Evolutionary conservation across 305 asterid species (phyloP).

Genomic region (Fraxinus dipetala): DNA sequence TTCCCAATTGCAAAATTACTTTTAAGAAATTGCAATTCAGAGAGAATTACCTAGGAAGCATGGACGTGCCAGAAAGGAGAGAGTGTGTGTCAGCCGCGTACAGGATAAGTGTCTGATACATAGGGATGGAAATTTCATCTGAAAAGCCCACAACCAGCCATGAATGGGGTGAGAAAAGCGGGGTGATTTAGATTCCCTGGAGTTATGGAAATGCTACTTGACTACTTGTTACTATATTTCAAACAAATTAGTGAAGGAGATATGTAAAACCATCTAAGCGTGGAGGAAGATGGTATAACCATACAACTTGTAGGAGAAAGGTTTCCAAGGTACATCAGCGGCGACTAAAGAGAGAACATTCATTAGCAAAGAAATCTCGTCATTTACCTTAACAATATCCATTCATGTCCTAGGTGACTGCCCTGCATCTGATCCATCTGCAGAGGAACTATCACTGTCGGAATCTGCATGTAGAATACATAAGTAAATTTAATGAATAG

Average conservation of each 20-base stretch:
- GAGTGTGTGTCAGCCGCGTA: too few relatives aligned
- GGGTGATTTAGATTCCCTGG: too few relatives aligned
- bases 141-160: not conserved
- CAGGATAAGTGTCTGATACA: too few relatives aligned
- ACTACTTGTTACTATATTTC: not conserved
- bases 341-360: not conserved
- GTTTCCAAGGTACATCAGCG: not conserved
- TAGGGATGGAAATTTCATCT: too few relatives aligned
- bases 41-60: too few relatives aligned
- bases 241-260: not conserved
- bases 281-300: not conserved
- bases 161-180: too few relatives aligned
- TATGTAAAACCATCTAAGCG: not conserved
- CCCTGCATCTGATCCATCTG: constrained; percentile 42
- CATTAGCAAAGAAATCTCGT: not conserved
- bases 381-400: constrained; percentile 29
- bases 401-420: constrained; percentile 41
- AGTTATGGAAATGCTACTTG: not conserved
- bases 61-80: too few relatives aligned
- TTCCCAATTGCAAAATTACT: too few relatives aligned
- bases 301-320: not conserved
- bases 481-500: not conserved
- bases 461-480: constrained; percentile 34
- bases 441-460: constrained; percentile 51
- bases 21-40: not conserved